phyloP scores from a whole-genome alignment of 116 monocot genomes.

The Iris pallida region DNA sequence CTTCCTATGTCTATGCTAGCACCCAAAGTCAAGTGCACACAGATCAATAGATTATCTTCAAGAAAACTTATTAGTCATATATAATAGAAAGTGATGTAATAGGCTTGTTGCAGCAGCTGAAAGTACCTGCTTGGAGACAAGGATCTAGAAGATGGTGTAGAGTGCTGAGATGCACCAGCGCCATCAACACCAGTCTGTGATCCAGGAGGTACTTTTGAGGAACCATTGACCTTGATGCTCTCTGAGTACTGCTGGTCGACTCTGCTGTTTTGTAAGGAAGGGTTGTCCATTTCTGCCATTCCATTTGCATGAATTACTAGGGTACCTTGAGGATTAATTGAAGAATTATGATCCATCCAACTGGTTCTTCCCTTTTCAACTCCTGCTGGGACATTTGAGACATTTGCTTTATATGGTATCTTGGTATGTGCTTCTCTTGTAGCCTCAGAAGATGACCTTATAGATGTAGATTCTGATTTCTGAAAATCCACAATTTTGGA shows the following conservation, averaged over 20 bases:
- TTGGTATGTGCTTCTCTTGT: constrained; percentile 26
- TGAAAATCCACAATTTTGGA: constrained; percentile 14
- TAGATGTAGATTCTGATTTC: constrained; percentile 43
- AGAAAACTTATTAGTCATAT: background rate
- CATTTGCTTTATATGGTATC: constrained; percentile 18
- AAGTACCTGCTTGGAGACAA: constrained; percentile 77
- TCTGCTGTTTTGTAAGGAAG: constrained; percentile 23
- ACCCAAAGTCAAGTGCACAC: constrained; percentile 11
- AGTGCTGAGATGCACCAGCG: constrained; percentile 56
- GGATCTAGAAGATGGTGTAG: constrained; percentile 69
- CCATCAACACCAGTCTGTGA: constrained; percentile 32
- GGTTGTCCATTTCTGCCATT: constrained; percentile 31
- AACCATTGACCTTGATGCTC: constrained; percentile 37
- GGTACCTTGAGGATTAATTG: constrained; percentile 26
- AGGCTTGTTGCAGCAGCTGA: background rate
- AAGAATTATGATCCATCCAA: constrained; percentile 26
- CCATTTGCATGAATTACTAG: constrained; percentile 39
- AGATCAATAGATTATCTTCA: background rate
- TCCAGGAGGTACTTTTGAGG: constrained; percentile 31
- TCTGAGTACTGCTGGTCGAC: constrained; percentile 31
- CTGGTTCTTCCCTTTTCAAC: constrained; percentile 23
- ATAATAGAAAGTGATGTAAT: background rate
- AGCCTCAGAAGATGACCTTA: constrained; percentile 23
- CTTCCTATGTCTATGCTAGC: constrained; percentile 50
- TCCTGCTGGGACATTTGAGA: constrained; percentile 19